These are phyloP conservation scores for Penicillium coffeae DNA, from an alignment of 495 filamentous ascomycete species.

Conservation along the genomic window DNA sequence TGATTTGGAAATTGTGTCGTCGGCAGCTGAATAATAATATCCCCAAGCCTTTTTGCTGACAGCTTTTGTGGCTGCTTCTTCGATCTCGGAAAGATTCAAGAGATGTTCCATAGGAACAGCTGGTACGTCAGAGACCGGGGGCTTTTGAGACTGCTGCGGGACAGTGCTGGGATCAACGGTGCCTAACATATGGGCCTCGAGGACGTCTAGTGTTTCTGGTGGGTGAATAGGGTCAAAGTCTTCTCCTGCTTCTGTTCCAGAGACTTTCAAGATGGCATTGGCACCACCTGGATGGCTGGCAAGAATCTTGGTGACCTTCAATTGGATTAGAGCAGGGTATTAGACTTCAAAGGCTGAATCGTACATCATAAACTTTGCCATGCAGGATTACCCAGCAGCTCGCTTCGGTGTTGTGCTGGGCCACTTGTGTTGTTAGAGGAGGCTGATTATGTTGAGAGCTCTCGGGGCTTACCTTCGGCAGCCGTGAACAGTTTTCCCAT, in stretches of 20 bases:
- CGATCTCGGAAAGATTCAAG: constrained; percentile 94
- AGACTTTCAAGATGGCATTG: constrained; percentile 78
- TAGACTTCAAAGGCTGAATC: not conserved
- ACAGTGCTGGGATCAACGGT: constrained; percentile 88
- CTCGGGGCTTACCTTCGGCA: not conserved
- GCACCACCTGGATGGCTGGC: constrained; percentile 71
- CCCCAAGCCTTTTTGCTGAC: constrained; percentile 97
- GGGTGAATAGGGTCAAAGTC: constrained; percentile 94
- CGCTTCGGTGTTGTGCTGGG: constrained; percentile 1
- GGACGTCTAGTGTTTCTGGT: constrained; percentile 73
- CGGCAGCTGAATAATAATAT: constrained; percentile 92
- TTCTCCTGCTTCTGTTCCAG: constrained; percentile 77
- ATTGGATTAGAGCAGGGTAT: not conserved
- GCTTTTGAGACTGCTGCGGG: constrained; percentile 62
- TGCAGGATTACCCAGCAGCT: constrained; percentile 10
- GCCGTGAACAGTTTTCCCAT: not conserved
- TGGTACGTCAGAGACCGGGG: constrained; percentile 76
- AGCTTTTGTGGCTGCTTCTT: constrained; percentile 76
- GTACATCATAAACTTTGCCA: constrained; percentile 7
- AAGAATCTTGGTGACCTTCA: not conserved
- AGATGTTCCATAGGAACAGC: constrained; percentile 66
- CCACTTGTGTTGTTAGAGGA: not conserved
- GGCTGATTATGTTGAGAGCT: not conserved
- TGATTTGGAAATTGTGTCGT: constrained; percentile 84
- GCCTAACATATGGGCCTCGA: constrained; percentile 83